Conservation (phyloP, 805 yeast genomes). For the Ogataea polymorpha region DNA sequence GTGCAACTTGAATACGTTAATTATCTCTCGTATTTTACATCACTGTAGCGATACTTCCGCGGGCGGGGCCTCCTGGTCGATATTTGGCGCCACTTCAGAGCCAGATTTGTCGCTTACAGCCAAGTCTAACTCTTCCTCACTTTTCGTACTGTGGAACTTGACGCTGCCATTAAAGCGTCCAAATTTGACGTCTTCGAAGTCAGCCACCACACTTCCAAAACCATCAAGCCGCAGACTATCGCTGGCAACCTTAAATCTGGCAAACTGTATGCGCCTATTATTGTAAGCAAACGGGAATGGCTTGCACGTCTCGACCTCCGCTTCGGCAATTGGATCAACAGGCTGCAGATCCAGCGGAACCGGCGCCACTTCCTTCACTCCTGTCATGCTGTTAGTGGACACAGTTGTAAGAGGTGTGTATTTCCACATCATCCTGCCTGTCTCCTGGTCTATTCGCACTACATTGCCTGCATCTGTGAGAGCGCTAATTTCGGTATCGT, state of each 20-base stretch:
- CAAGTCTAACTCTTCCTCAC: constrained; percentile 6
- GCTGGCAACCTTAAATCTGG: constrained; percentile 10
- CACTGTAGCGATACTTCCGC: neutral
- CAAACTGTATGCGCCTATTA: constrained; percentile 25
- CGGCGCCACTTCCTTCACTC: neutral
- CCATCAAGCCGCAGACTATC: constrained; percentile 10
- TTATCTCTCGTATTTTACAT: neutral
- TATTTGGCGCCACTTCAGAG: neutral
- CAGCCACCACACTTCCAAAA: constrained; percentile 15
- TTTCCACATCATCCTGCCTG: constrained; percentile 24
- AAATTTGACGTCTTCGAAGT: constrained; percentile 16
- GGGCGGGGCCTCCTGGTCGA: too few species aligned
- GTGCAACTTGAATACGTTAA: neutral
- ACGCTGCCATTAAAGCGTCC: constrained; percentile 20
- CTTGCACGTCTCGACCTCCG: constrained; percentile 55
- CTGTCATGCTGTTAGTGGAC: neutral
- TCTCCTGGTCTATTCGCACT: constrained; percentile 15
- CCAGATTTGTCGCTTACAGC: neutral
- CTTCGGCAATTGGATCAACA: constrained; percentile 41
- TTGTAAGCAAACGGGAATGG: constrained; percentile 29
- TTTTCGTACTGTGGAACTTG: constrained; percentile 9
- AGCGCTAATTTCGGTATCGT: constrained; percentile 23
- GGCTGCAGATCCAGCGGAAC: neutral
- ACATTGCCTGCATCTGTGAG: constrained; percentile 25
- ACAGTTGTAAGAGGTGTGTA: constrained; percentile 5